phyloP scores from a whole-genome alignment of 1,284 basidiomycete genomes.

The Phylloporus sp. region DNA sequence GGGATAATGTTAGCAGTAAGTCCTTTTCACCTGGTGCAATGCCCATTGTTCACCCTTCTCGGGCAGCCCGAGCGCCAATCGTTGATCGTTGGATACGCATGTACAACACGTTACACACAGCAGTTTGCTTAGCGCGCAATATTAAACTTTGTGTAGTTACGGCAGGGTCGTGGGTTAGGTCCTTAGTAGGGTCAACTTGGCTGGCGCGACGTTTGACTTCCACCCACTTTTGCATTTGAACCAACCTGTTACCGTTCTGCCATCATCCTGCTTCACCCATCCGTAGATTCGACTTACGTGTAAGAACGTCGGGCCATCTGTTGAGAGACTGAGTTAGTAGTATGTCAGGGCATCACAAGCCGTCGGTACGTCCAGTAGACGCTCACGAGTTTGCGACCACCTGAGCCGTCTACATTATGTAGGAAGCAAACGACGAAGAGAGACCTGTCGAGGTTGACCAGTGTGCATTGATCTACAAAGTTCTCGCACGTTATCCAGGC shows the following conservation, averaged over 20 bases:
- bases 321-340: neutral
- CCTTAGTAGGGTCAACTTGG: neutral
- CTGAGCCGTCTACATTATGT: neutral
- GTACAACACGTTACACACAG: too few relatives aligned
- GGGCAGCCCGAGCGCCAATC: too few relatives aligned
- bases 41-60: too few relatives aligned
- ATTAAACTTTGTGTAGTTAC: neutral
- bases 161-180: neutral
- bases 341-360: neutral
- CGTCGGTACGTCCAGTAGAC: neutral
- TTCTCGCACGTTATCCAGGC: constrained; percentile 94
- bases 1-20: too few relatives aligned
- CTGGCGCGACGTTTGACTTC: neutral
- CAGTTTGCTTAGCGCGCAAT: too few relatives aligned
- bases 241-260: neutral
- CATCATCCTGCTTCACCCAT: neutral
- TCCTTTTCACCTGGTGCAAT: too few relatives aligned
- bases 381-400: neutral
- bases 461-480: constrained; percentile 91
- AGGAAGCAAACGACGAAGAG: constrained; percentile 49
- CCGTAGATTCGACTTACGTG: neutral
- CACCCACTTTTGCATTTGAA: neutral
- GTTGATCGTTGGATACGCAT: too few relatives aligned
- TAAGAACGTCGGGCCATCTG: neutral
- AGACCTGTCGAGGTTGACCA: constrained; percentile 96